Percentiles rank a stretch among this genome's conserved stretches.
Evolutionary conservation across 1,284 basidiomycete genomes (phyloP).

Genomic region (Pseudozyma pruni): DNA sequence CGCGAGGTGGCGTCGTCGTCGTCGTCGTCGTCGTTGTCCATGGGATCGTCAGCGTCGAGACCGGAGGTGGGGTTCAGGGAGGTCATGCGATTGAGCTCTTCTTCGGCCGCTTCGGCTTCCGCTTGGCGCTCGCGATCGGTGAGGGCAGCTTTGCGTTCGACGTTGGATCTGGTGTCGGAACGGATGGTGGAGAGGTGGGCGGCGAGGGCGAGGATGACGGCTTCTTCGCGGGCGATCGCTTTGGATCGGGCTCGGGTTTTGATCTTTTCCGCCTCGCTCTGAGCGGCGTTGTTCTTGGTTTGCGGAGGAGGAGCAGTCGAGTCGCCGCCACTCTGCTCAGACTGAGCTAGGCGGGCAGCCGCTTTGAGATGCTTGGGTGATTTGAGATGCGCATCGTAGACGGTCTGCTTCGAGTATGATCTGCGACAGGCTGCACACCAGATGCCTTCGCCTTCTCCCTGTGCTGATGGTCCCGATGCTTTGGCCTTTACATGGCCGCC

Average conservation of each 20-base stretch:
- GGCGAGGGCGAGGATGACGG: conserved; percentile 43
- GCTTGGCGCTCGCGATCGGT: conserved; percentile 96
- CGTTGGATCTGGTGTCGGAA: conserved; percentile 83
- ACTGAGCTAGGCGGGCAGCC: conserved; percentile 76
- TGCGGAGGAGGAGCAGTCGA: background rate
- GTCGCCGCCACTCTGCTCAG: conserved; percentile 2
- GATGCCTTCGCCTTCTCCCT: conserved; percentile 73
- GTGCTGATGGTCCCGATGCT: conserved; percentile 9
- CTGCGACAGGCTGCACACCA: conserved; percentile 97
- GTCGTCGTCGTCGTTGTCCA: conserved; percentile 29
- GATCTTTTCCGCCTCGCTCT: conserved; percentile 25
- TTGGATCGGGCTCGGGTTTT: conserved; percentile 45
- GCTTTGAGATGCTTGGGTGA: conserved; percentile 96
- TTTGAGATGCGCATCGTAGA: conserved; percentile 93
- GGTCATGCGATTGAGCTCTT: conserved; percentile 49
- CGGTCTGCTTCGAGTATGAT: conserved; percentile 93
- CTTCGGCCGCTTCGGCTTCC: conserved; percentile 77
- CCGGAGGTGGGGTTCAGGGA: conserved; percentile 29
- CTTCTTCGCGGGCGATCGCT: conserved; percentile 57
- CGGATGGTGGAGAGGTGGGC: conserved; percentile 41
- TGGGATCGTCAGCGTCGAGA: conserved; percentile 18
- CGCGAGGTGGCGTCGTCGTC: conserved; percentile 75
- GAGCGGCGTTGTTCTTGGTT: background rate
- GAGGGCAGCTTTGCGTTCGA: conserved; percentile 93
- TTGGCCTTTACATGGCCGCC: conserved; percentile 59